Evolutionary conservation across 108 stramenopile species (phyloP), one percentile per base, ranked within the genome.

Genomic region (Asterionellopsis glacialis): DNA sequence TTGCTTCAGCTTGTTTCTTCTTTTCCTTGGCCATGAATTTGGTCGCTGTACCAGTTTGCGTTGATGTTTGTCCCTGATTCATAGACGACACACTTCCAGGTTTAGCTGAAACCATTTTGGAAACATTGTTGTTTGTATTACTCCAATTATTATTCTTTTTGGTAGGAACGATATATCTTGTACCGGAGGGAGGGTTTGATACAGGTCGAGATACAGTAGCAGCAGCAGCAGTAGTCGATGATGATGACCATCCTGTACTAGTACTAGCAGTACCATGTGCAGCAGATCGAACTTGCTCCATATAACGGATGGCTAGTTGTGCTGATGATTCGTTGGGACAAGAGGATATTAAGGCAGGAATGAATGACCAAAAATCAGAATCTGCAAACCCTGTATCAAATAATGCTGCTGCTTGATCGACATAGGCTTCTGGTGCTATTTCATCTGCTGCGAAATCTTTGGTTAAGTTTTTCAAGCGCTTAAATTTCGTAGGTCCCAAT

Each of bases 381-480:
- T 90, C 88, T 0, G 45, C 76, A 40, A 84, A 74, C 6, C 88
- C 84, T 24, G 47, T 45, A 39, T 89, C 84, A 68, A 94, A 94
- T 40, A 94, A 51, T 4, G 79, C 73, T 12, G 82, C 81, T 11
- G 82, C 50, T 19, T 69, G 64, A 33, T 89, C 84, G 10, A 94
- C 81, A 63, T 91, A 94, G 1, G 70, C 68, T 55, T 85, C 87
- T 23, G 85, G 79, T 13, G 62, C 45, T 5, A 81, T 55, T 7
- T 38, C 27, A 4, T 71, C 85, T 43, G 44, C 68, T 0, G 88
- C 85, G 62, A 90, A 84, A 13, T 78, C 71, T 53, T 79, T 81
- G 9, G 93, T 94, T 22, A 85, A 38, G 11, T 63, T 50, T 57
- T 90, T 94, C 1, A 94, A 72, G 42, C 77, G 72, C 65, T 94